Conservation (phyloP, 2,329 filamentous ascomycete genomes). For the Tolypocladium nubicola region DNA sequence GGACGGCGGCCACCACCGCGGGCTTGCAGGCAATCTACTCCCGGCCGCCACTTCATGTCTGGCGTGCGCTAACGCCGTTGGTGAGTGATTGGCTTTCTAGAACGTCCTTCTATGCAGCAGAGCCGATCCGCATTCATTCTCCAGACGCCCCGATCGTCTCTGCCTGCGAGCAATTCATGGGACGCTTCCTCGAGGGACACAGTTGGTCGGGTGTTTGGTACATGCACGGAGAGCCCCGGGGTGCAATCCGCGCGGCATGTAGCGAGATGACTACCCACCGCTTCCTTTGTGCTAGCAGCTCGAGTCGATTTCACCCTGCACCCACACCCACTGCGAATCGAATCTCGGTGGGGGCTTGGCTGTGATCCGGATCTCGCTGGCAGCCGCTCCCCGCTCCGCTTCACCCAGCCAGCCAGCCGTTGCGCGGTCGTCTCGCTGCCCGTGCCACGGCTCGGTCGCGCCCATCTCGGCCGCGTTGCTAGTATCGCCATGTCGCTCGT, state of each 20-base stretch:
- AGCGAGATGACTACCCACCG: no score
- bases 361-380: not conserved
- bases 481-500: not conserved
- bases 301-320: no score
- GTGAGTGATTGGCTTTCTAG: not conserved
- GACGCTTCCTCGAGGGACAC: no score
- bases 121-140: not conserved
- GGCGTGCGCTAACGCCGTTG: not conserved
- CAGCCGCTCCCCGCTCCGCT: not conserved
- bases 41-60: not conserved
- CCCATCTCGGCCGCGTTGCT: not conserved
- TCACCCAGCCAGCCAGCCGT: not conserved
- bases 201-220: no score
- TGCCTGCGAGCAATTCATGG: not conserved
- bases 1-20: not conserved
- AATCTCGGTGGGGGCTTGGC: not conserved
- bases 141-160: not conserved
- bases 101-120: not conserved
- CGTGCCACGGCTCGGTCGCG: no score
- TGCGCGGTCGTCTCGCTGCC: not conserved
- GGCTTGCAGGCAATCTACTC: not conserved
- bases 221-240: no score
- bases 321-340: no score
- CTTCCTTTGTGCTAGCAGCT: no score
- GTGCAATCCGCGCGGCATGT: no score